Evolutionary conservation across 495 filamentous ascomycete genomes (phyloP).

Genomic region (Tuber magnatum): DNA sequence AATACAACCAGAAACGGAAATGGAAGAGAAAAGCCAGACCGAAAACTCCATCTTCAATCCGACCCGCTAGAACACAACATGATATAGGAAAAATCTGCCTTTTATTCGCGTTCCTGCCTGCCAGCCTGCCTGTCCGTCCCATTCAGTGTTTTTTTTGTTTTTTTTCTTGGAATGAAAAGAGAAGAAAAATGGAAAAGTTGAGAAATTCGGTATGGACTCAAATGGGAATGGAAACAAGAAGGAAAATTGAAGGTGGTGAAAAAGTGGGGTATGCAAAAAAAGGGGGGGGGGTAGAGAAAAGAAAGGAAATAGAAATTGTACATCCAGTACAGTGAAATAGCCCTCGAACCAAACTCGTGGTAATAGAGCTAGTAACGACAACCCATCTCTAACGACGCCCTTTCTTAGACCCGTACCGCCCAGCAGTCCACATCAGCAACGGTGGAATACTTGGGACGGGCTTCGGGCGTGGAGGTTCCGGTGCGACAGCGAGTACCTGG

Average conservation of each 20-base stretch:
- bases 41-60: not conserved
- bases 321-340: not conserved
- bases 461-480: slow-evolving; percentile 19
- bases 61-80: not conserved
- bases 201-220: not conserved
- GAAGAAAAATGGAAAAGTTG: not conserved
- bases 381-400: not conserved
- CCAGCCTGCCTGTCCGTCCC: not conserved
- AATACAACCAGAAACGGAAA: not conserved
- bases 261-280: not conserved
- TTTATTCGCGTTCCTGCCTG: not conserved
- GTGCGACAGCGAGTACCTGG: slow-evolving; percentile 15
- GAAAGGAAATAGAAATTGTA: not conserved
- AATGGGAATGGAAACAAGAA: not conserved
- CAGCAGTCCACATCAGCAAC: slow-evolving; percentile 41
- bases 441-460: slow-evolving; percentile 30
- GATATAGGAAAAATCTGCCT: not conserved
- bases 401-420: slow-evolving; percentile 35
- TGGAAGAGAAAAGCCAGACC: not conserved
- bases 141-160: not conserved
- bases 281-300: not conserved
- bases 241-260: not conserved
- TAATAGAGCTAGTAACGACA: not conserved
- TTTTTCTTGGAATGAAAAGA: not conserved
- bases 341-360: not conserved